Percentiles rank a stretch among this genome's conserved stretches.
Conservation (phyloP, 2,329 filamentous ascomycete species). For the Aspergillus hortae region DNA sequence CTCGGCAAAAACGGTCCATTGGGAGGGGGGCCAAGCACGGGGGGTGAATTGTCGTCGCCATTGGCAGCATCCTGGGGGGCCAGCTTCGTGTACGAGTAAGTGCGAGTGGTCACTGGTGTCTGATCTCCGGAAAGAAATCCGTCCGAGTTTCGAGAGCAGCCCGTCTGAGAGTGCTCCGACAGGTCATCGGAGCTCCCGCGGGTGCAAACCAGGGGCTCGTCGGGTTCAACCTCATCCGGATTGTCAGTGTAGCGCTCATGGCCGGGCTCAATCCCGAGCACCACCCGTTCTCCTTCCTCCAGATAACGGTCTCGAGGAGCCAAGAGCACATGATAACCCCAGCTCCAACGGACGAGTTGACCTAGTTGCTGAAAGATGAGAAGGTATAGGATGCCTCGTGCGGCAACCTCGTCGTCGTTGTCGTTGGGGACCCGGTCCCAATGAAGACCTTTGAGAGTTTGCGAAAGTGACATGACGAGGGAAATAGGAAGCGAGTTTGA, state of each 20-base stretch:
- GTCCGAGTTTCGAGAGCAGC: constrained; percentile 12
- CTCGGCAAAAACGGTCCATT: constrained; percentile 34
- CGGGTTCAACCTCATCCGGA: constrained; percentile 34
- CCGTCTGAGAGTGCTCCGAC: constrained; percentile 2
- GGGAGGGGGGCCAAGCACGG: constrained; percentile 30
- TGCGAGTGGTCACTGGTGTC: constrained; percentile 35
- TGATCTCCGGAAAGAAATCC: constrained; percentile 37
- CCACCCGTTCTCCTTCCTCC: constrained; percentile 37
- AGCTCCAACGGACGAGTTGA: constrained; percentile 93
- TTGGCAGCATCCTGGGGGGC: constrained; percentile 19
- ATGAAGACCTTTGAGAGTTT: constrained; percentile 86
- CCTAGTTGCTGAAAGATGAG: constrained; percentile 97
- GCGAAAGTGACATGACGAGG: constrained; percentile 86
- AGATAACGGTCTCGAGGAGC: constrained; percentile 67
- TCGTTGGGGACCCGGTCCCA: constrained; percentile 90
- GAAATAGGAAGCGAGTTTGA: constrained; percentile 98
- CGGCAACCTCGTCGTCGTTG: constrained; percentile 91
- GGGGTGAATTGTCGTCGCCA: constrained; percentile 16
- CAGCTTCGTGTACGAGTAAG: constrained; percentile 35
- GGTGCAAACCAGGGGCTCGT: constrained; percentile 34
- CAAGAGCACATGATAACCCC: constrained; percentile 94
- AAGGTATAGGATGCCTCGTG: constrained; percentile 89
- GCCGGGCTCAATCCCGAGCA: constrained; percentile 35
- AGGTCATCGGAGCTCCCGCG: constrained; percentile 27
- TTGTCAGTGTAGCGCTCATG: constrained; percentile 40